Percentiles rank a stretch among this genome's conserved stretches.
Evolutionary conservation across 495 filamentous ascomycete genomes (phyloP).

Genomic region (Xylaria grammica): DNA sequence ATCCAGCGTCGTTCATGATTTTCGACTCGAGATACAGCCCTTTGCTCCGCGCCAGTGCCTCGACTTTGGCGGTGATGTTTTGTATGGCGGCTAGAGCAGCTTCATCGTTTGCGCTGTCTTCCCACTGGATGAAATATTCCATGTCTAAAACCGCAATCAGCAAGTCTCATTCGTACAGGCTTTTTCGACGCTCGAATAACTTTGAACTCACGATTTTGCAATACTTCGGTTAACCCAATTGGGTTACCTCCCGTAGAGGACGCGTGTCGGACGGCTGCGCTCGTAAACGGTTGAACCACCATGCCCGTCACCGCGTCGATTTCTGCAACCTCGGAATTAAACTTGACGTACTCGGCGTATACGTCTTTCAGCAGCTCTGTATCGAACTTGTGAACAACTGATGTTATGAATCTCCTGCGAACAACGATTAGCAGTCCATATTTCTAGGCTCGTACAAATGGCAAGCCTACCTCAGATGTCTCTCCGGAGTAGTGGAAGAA

Average conservation of each 20-base stretch:
- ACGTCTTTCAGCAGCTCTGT: constrained; percentile 31
- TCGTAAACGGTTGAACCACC: constrained; percentile 28
- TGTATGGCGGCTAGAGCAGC: background rate
- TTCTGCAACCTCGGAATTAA: constrained; percentile 5
- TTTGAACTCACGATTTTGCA: too few species aligned
- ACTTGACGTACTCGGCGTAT: constrained; percentile 26
- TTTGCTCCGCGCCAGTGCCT: constrained; percentile 8
- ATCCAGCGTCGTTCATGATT: constrained; percentile 24
- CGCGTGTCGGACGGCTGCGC: constrained; percentile 1
- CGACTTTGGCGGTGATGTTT: background rate
- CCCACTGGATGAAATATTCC: constrained; percentile 8
- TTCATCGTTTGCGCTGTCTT: constrained; percentile 3
- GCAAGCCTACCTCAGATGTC: too few species aligned
- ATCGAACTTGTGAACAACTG: constrained; percentile 16
- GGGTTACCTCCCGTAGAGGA: constrained; percentile 10
- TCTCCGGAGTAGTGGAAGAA: too few species aligned
- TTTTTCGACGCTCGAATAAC: too few species aligned
- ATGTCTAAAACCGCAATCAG: background rate
- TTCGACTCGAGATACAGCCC: constrained; percentile 8
- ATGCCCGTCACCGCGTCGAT: constrained; percentile 25
- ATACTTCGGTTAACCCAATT: background rate
- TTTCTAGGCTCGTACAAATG: too few species aligned
- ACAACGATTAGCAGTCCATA: too few species aligned
- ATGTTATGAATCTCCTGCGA: too few species aligned
- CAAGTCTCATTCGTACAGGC: too few species aligned